Evolutionary conservation across 2,329 filamentous ascomycete genomes (phyloP), one percentile per base, ranked within the genome.

Genomic region (Trichoderma sp.): DNA sequence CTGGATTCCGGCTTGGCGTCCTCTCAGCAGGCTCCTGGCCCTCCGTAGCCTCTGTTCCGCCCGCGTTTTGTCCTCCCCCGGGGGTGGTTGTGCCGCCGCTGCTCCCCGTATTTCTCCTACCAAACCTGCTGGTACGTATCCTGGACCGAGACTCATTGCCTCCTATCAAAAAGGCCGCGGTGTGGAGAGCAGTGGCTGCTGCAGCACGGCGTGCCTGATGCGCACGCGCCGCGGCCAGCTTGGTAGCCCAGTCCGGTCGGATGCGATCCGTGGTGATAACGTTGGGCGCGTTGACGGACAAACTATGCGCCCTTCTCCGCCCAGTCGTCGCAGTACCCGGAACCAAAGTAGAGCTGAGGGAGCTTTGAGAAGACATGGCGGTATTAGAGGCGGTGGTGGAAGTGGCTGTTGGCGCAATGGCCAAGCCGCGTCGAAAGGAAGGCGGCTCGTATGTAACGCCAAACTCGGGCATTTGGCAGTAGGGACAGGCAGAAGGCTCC

Each of bases 361-460:
- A 96, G 55, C 92, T 93, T 62, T 91, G 91, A 0, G 94, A 97
- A 0, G 94, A 96, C 88, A 95, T 93, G 49, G 94, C 92, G 1
- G 93, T 89, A 19, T 84, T 81, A 72, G 62, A 82, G 77, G 27
- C 82, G 76, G 71, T 69, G 24, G 74, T 72, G 4, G 75, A 69
- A 10, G 40, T 8, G 19, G 40, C 40, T 43, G 40, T 43, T 1
- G 85, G 75, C 1, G 88, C 85, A 77, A 95, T 95, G 1, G 87
- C 83, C 37, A 99, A 81, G 0, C 96, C 96, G 72, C 94, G 87
- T 29, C 94, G 90, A 82, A 98, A 98, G 0, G 92, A 89, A 2
- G 96, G 96, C 14, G 94, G 87, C 5, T 95, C 89, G 78, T 97
- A 99, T 0, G 93, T 97, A n/a, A 99, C 92, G 58, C 96, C 96